Conservation (phyloP, 2,329 filamentous ascomycete genomes). For the Passalora sequoiae region DNA sequence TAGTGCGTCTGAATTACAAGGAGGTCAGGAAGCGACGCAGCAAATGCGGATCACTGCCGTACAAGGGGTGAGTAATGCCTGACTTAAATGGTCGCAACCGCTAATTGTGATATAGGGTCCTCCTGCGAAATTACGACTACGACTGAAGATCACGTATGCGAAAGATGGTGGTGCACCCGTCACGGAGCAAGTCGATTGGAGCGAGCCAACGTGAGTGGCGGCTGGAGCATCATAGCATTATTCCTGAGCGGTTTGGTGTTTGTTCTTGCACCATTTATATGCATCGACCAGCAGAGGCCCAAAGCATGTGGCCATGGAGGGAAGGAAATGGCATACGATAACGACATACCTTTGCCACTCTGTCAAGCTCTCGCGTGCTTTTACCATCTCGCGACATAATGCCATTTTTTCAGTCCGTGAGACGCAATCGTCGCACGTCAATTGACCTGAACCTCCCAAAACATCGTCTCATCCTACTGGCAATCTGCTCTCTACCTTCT, state of each 20-base stretch:
- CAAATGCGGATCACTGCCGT: slow-evolving; percentile 80
- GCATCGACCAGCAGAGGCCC: slow-evolving; percentile 1
- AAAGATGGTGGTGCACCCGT: slow-evolving; percentile 65
- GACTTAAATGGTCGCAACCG: background rate
- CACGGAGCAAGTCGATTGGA: slow-evolving; percentile 95
- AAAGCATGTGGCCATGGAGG: background rate
- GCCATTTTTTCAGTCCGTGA: too few species aligned
- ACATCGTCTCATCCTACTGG: too few species aligned
- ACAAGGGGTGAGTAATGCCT: slow-evolving; percentile 69
- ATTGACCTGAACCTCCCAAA: too few species aligned
- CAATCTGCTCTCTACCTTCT: too few species aligned
- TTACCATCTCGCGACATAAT: too few species aligned
- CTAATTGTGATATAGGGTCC: slow-evolving; percentile 54
- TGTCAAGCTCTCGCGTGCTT: background rate
- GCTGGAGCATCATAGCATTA: too few species aligned
- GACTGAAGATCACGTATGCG: slow-evolving; percentile 76
- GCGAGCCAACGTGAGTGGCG: slow-evolving; percentile 58
- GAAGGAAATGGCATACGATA: background rate
- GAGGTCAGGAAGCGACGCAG: slow-evolving; percentile 80
- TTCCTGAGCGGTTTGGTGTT: too few species aligned
- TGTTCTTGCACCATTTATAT: too few species aligned
- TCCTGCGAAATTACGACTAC: slow-evolving; percentile 65
- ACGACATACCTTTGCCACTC: background rate
- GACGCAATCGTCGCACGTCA: too few species aligned
- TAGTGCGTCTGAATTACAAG: slow-evolving; percentile 68